phyloP scores from a whole-genome alignment of 108 stramenopile genomes.

The Cylindrotheca fusiformis region DNA sequence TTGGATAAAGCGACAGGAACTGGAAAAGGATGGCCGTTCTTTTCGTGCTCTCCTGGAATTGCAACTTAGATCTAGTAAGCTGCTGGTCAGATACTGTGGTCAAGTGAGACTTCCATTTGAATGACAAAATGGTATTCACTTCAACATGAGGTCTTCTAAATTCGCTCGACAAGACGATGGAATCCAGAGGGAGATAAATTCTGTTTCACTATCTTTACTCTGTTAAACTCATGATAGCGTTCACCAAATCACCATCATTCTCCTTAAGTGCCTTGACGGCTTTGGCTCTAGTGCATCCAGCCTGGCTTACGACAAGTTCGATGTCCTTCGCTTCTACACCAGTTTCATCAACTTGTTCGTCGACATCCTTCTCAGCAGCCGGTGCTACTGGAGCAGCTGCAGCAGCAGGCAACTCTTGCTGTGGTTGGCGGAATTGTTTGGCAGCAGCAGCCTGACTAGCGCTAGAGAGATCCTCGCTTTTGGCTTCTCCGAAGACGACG shows the following conservation, averaged over 20 bases:
- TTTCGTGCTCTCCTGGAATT: too few relatives aligned
- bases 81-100: too few relatives aligned
- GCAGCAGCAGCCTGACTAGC: conserved; percentile 84
- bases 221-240: conserved; percentile 97
- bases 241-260: conserved; percentile 95
- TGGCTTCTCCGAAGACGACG: conserved; percentile 99
- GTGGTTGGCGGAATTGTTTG: conserved; percentile 76
- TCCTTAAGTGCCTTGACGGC: conserved; percentile 95
- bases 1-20: too few relatives aligned
- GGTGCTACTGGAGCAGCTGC: conserved; percentile 27
- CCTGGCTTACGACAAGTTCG: conserved; percentile 94
- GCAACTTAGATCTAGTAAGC: too few relatives aligned
- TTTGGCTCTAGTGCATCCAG: conserved; percentile 75
- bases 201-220: conserved; percentile 47
- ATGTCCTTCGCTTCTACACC: conserved; percentile 97
- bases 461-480: conserved; percentile 91
- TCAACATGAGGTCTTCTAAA: too few relatives aligned
- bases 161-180: too few relatives aligned
- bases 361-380: conserved; percentile 40
- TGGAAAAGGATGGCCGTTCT: too few relatives aligned
- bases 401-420: conserved; percentile 36
- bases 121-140: too few relatives aligned
- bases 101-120: too few relatives aligned
- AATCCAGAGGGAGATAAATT: too few relatives aligned
- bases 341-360: conserved; percentile 90